Conservation (phyloP, 192 early-diverging fungal species). For the Coemansia interrupta region DNA sequence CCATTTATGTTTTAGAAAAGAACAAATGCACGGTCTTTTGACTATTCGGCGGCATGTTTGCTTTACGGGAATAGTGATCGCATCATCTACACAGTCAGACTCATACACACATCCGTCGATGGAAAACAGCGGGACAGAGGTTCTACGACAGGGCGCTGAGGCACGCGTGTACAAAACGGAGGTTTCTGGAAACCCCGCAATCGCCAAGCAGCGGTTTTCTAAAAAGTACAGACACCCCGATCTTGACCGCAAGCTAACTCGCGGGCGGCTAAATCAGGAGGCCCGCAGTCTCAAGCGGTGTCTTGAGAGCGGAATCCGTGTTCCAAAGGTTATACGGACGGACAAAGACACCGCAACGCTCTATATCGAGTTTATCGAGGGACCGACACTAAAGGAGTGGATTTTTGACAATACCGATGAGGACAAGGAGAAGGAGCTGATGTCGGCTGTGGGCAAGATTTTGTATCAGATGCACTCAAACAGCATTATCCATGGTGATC, state of each 20-base stretch:
- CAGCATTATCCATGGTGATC: conserved; percentile 92
- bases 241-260: conserved; percentile 81
- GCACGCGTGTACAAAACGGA: conserved; percentile 74
- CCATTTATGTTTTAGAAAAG: too few species aligned
- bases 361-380: conserved; percentile 88
- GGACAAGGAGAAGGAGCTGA: conserved; percentile 30
- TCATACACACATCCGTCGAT: conserved; percentile 1
- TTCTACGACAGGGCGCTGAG: conserved; percentile 88
- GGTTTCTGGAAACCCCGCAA: conserved; percentile 57
- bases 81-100: too few species aligned
- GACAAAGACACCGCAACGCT: conserved; percentile 69
- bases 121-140: conserved; percentile 11
- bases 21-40: too few species aligned
- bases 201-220: conserved; percentile 91
- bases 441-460: conserved; percentile 59
- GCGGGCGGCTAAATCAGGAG: conserved; percentile 75
- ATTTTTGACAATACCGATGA: conserved; percentile 42
- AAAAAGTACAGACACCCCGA: conserved; percentile 90
- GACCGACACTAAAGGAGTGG: conserved; percentile 71
- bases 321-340: conserved; percentile 77
- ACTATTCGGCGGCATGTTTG: too few species aligned
- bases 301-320: conserved; percentile 67
- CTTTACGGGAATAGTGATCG: too few species aligned
- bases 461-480: conserved; percentile 78
- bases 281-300: conserved; percentile 78